These are phyloP conservation scores for Rhizopogon roseolus DNA, from an alignment of 768 basidiomycete species.

Conservation along the genomic window DNA sequence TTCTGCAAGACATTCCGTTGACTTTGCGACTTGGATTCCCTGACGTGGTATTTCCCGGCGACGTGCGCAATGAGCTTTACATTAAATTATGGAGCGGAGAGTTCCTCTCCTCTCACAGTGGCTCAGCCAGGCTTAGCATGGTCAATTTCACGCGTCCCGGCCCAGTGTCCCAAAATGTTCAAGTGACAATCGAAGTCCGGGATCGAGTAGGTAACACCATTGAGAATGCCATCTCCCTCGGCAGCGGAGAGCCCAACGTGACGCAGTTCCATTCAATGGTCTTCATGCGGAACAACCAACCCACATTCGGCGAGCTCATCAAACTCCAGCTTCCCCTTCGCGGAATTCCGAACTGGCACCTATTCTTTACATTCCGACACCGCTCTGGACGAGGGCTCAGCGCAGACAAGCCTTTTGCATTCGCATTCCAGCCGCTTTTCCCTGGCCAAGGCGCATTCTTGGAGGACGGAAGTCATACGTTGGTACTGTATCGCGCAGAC, in stretches of 20 bases:
- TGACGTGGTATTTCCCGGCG: slow-evolving; percentile 92
- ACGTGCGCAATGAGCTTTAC: slow-evolving; percentile 91
- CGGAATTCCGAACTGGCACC: slow-evolving; percentile 73
- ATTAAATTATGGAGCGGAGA: slow-evolving; percentile 95
- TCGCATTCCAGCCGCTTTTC: slow-evolving; percentile 87
- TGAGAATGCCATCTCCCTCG: slow-evolving; percentile 72
- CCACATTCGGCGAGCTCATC: slow-evolving; percentile 90
- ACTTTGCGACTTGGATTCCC: slow-evolving; percentile 91
- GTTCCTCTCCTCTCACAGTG: slow-evolving; percentile 55
- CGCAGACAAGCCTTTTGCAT: slow-evolving; percentile 80
- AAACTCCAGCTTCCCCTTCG: slow-evolving; percentile 75
- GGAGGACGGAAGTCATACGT: slow-evolving; percentile 83
- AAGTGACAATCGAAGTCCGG: slow-evolving; percentile 88
- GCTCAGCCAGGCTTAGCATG: slow-evolving; percentile 53
- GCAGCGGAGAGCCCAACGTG: slow-evolving; percentile 79
- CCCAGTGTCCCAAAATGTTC: slow-evolving; percentile 53
- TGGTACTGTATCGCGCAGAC: slow-evolving; percentile 83
- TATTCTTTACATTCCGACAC: slow-evolving; percentile 93
- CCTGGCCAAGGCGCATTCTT: slow-evolving; percentile 72
- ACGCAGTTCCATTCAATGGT: slow-evolving; percentile 88
- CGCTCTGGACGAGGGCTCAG: slow-evolving; percentile 46
- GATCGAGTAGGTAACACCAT: slow-evolving; percentile 64
- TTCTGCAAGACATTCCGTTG: slow-evolving; percentile 76
- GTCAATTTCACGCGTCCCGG: slow-evolving; percentile 57
- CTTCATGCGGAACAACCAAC: slow-evolving; percentile 81